Evolutionary conservation across 768 basidiomycete species (phyloP), one percentile per base, ranked within the genome.

Genomic region (Hortiboletus campestris): DNA sequence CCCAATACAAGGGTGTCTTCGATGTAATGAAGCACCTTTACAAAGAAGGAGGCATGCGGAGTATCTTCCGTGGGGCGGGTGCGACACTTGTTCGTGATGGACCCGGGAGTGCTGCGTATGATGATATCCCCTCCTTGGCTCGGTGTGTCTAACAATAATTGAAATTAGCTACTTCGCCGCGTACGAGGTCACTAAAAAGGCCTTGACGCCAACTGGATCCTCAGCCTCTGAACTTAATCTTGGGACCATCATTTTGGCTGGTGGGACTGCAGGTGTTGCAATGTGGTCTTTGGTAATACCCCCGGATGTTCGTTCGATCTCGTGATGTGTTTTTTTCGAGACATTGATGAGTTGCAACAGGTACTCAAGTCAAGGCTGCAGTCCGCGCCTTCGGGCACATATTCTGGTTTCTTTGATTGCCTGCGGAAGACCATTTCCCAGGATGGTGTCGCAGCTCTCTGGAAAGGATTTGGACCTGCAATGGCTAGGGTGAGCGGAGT

Each of bases 271-370:
- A 2, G 97, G 97, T 63, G 83, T 98, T 6, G 94, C 94, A 36
- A 98, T 99, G 97, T 99, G 97, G 97, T 79, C 90, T 17, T 79
- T 98, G 63, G 96, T 92, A 25, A 97, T 99, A 62, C 97, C 97
- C 46, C 95, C 96, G 44, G 96, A 99, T 71, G 95, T 94, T 66
- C 60, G 89, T 78, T 32, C 16, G 9, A 38, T 51, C 20, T 39
- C 14, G 25, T 38, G 42, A 22, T 29, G 40, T 14, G 28, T 17
- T 39, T 17, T 32, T 44, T 36, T 40, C 32, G 35, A 36, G 19
- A 31, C 52, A 58, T 29, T 66, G 29, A 63, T 36, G n/a, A 10
- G 14, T 49, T 17, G 49, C 49, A 44, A 54, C 65, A 97, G 95
- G 94, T 96, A 31, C 74, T 98, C 62, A 99, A 99, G 79, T 98